Conservation (phyloP, 768 basidiomycete genomes). For the Candolleomyces aberdarensis region DNA sequence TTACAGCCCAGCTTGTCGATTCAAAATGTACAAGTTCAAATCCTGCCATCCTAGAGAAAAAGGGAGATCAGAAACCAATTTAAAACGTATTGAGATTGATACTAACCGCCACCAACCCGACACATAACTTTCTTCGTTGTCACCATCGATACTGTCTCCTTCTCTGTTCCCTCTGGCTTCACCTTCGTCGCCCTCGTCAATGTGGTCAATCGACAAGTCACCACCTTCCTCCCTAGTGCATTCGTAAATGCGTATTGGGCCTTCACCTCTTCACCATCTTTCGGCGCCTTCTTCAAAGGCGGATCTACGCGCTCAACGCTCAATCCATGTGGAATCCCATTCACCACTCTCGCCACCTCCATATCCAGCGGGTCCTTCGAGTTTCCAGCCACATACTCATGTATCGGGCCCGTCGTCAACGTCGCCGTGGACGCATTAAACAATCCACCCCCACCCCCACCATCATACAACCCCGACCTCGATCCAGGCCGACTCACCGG, state of each 20-base stretch:
- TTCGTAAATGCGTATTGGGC: slow-evolving; percentile 85
- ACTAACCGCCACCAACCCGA: slow-evolving; percentile 81
- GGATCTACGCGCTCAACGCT: slow-evolving; percentile 80
- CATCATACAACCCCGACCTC: background rate
- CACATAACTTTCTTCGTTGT: slow-evolving; percentile 88
- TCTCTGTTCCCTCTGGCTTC: slow-evolving; percentile 17
- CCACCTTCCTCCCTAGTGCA: slow-evolving; percentile 64
- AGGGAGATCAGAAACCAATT: slow-evolving; percentile 3
- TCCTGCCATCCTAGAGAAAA: slow-evolving; percentile 68
- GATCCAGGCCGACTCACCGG: slow-evolving; percentile 37
- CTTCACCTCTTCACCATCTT: slow-evolving; percentile 74
- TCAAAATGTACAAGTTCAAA: slow-evolving; percentile 70
- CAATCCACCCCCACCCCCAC: background rate
- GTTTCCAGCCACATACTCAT: slow-evolving; percentile 65
- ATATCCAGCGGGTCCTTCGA: slow-evolving; percentile 76
- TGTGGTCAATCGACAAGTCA: slow-evolving; percentile 79
- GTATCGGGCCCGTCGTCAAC: slow-evolving; percentile 34
- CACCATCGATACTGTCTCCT: slow-evolving; percentile 26
- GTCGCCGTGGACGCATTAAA: slow-evolving; percentile 31
- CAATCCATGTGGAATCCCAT: slow-evolving; percentile 74
- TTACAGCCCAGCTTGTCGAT: slow-evolving; percentile 69
- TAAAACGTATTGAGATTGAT: slow-evolving; percentile 1
- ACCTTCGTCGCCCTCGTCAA: slow-evolving; percentile 45
- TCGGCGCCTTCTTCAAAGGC: slow-evolving; percentile 59
- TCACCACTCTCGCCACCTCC: slow-evolving; percentile 74